Conservation (phyloP, 495 filamentous ascomycete species). For the Rostrohypoxylon terebratum region DNA sequence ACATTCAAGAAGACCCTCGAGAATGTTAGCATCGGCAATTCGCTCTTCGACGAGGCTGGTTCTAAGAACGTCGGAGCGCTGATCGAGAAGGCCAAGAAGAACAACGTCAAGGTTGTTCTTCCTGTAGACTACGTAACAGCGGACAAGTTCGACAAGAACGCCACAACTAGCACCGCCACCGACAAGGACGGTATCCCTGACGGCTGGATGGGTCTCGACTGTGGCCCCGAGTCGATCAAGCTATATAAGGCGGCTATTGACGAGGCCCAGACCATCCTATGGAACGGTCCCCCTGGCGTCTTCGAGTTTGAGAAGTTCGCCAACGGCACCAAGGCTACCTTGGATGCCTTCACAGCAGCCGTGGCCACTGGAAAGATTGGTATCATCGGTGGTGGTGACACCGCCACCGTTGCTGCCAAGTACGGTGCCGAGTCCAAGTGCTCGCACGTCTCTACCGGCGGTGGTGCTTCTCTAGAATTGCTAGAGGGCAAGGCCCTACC, state of each 20-base stretch:
- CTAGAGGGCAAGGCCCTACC: conserved; percentile 98
- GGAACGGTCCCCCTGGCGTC: conserved; percentile 97
- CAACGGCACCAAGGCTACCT: conserved; percentile 86
- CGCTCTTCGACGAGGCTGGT: conserved; percentile 93
- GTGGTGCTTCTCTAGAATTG: conserved; percentile 94
- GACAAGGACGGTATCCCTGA: conserved; percentile 93
- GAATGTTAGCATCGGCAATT: conserved; percentile 88
- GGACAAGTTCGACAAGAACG: conserved; percentile 92
- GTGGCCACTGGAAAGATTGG: conserved; percentile 86
- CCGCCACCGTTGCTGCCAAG: conserved; percentile 97
- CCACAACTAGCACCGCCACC: conserved; percentile 81
- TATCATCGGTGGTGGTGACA: conserved; percentile 98
- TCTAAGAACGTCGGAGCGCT: conserved; percentile 90
- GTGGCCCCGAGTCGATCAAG: conserved; percentile 86
- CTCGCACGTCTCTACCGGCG: conserved; percentile 97
- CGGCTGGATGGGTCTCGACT: conserved; percentile 97
- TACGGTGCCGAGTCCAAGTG: conserved; percentile 95
- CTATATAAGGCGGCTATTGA: conserved; percentile 86
- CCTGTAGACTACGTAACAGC: conserved; percentile 96
- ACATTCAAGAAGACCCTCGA: conserved; percentile 99
- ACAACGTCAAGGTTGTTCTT: conserved; percentile 93
- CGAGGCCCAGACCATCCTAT: conserved; percentile 95
- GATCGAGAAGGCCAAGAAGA: conserved; percentile 94
- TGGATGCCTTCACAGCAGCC: conserved; percentile 86
- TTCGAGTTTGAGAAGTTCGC: conserved; percentile 98